A percentile compares a stretch with the other conserved stretches of the same genome.
These are phyloP conservation scores for Ophiobolus disseminans DNA, from an alignment of 2,329 filamentous ascomycete genomes.

Conservation along the genomic window DNA sequence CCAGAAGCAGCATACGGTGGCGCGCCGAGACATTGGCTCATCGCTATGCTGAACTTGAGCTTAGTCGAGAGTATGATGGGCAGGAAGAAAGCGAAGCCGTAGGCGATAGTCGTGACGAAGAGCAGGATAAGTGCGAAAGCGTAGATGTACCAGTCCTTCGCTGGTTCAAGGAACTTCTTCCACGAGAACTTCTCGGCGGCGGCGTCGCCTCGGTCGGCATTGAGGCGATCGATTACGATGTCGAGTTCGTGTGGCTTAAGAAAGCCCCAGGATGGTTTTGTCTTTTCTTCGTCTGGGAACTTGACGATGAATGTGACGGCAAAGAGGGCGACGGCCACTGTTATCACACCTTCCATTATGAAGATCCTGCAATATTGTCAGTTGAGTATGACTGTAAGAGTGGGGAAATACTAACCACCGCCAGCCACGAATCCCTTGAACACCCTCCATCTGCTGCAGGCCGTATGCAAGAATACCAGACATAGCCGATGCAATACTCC, in stretches of 20 bases:
- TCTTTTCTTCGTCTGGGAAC: slow-evolving; percentile 31
- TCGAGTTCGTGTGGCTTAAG: slow-evolving; percentile 25
- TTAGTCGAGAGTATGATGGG: slow-evolving; percentile 32
- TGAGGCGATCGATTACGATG: slow-evolving; percentile 28
- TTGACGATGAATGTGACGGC: slow-evolving; percentile 30
- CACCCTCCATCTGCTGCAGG: slow-evolving; percentile 32
- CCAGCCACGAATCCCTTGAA: slow-evolving; percentile 29
- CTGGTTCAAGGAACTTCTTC: slow-evolving; percentile 30
- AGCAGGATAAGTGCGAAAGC: slow-evolving; percentile 29
- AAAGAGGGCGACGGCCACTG: slow-evolving; percentile 27
- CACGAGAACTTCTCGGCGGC: slow-evolving; percentile 25
- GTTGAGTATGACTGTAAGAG: background rate
- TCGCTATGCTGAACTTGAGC: slow-evolving; percentile 31
- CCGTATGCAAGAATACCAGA: slow-evolving; percentile 32
- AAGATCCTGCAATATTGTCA: slow-evolving; percentile 25
- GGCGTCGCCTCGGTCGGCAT: slow-evolving; percentile 30
- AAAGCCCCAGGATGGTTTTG: slow-evolving; percentile 28
- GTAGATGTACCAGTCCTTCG: slow-evolving; percentile 35
- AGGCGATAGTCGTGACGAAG: slow-evolving; percentile 29
- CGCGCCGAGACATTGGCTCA: slow-evolving; percentile 32
- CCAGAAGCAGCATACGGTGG: slow-evolving; percentile 35
- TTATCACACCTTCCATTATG: slow-evolving; percentile 35
- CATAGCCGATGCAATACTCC: slow-evolving; percentile 31
- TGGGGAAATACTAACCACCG: slow-evolving; percentile 17
- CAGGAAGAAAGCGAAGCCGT: slow-evolving; percentile 31